phyloP scores from a whole-genome alignment of 2,329 filamentous ascomycete species.

The Pseudogymnoascus sp. region DNA sequence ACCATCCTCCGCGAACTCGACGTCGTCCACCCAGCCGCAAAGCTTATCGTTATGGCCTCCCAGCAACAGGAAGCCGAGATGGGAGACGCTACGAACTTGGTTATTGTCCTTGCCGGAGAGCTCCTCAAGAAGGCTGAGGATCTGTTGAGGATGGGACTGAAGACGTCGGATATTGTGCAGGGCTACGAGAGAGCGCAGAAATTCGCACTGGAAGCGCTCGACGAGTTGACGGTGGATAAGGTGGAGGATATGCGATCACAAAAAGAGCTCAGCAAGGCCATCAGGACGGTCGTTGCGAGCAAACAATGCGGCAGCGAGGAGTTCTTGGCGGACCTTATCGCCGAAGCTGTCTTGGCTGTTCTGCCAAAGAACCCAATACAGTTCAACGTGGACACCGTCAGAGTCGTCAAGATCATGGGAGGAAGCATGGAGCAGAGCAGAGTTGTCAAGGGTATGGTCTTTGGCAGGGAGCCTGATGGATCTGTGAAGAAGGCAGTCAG shows the following conservation, averaged over 20 bases:
- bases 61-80: slow-evolving; percentile 99
- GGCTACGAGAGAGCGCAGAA: slow-evolving; percentile 94
- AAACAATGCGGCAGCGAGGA: slow-evolving; percentile 96
- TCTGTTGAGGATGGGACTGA: slow-evolving; percentile 89
- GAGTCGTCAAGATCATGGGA: slow-evolving; percentile 99
- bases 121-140: slow-evolving; percentile 96
- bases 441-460: slow-evolving; percentile 97
- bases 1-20: slow-evolving; percentile 97
- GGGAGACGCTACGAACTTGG: slow-evolving; percentile 96
- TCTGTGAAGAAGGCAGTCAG: slow-evolving; percentile 81
- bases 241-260: slow-evolving; percentile 75
- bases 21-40: slow-evolving; percentile 95
- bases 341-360: slow-evolving; percentile 76
- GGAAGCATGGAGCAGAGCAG: slow-evolving; percentile 88
- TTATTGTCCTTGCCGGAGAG: slow-evolving; percentile 92
- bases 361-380: slow-evolving; percentile 90
- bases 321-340: slow-evolving; percentile 74
- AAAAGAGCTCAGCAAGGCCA: slow-evolving; percentile 84
- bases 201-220: slow-evolving; percentile 75
- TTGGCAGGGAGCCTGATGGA: slow-evolving; percentile 90
- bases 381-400: slow-evolving; percentile 98
- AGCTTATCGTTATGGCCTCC: slow-evolving; percentile 95
- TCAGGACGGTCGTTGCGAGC: slow-evolving; percentile 89
- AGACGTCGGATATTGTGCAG: slow-evolving; percentile 93
- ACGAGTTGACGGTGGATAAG: slow-evolving; percentile 85